Evolutionary conservation across 352 stramenopile species (phyloP), one percentile per base, ranked within the genome.

Genomic region (Blastocystis sp.): DNA sequence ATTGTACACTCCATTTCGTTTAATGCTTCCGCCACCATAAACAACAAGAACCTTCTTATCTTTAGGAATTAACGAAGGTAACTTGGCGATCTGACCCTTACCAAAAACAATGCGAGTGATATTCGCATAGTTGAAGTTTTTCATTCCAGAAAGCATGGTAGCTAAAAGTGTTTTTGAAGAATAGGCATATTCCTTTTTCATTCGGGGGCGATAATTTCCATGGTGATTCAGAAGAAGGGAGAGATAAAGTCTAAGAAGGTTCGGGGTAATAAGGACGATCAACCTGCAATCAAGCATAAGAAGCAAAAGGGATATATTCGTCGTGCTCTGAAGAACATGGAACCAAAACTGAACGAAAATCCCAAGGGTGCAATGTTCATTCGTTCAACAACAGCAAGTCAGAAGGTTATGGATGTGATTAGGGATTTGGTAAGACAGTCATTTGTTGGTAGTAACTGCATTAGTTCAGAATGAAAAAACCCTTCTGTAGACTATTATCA

Each of bases 311-410:
- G 93, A 15, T 91, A 94, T 90, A 93, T 96, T 81, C 91, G 92
- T 81, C 93, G 94, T 57, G 92, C 92, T 30, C 92, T 96, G 80
- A 95, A 96, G 92, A 92, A 93, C 89, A 95, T 95, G 82, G 94
- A 95, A 90, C 92, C 94, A n/a, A 96, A 97, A 90, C 91, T 97
- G 30, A 93, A 95, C 62, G 94, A 97, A 81, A 96, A 96, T 91
- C 95, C 93, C 59, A 97, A 97, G 93, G 92, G 93, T 76, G 89
- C 95, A 89, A 92, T 97, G 30, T 93, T 96, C 48, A 91, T 97
- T 91, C 93, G 94, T 60, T 94, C 94, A 81, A 96, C 95, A 91
- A 96, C 96, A 91, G 96, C 94, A 7, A 95, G 90, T 84, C 92
- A 96, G 68, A 90, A 93, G 62, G 92, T 96, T 22, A 94, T 95